Base-by-base conservation (phyloP, 2,329 filamentous ascomycete genomes). In the Berkeleyomyces basicola region DNA sequence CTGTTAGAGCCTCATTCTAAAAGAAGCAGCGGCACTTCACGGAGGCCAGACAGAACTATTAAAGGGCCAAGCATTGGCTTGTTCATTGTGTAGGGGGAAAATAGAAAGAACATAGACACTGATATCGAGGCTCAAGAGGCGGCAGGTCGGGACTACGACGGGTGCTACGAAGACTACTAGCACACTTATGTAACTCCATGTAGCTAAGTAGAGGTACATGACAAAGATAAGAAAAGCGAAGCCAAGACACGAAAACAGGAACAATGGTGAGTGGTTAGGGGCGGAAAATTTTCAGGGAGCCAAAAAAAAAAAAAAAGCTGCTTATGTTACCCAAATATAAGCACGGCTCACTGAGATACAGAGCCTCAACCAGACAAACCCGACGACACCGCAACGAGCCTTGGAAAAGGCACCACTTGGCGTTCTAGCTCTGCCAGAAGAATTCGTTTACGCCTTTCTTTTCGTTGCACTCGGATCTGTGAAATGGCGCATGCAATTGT, bases 1-100 rank as follows among this genome's bases (percentile, higher is more conserved):
- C 40, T 43, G 55, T 58, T 58, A 36, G 49, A 55, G 49, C 49
- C 55, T 58, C 37, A 58, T 23, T 42, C 39, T 40, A 58, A 58
- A 58, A 58, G 55, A 43, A 43, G 55, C 37, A 43, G 37, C 37
- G 42, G 10, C 16, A 3, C 37, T 43, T 40, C 16, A 58, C 40
- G 42, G 23, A 31, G 37, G 37, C 42, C 42, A 42, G 55, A 58
- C 39, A 16, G 42, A 23, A n/a, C 2, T 23, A 33, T 43, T 3
- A 33, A 39, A 1, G 31, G 16, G 31, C 49, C 39, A 58, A 58
- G 55, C 11, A 31, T 16, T n/a, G 40, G 14, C n/a, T 9, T 7
- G 55, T 14, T 23, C 23, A 23, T 23, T 23, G 23, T 23, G 23
- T 23, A 23, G 23, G 23, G 23, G 23, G 23, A 23, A 23, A 31